Evolutionary conservation across 2,329 filamentous ascomycete genomes (phyloP).

Genomic region (Incumbomyces lentus): DNA sequence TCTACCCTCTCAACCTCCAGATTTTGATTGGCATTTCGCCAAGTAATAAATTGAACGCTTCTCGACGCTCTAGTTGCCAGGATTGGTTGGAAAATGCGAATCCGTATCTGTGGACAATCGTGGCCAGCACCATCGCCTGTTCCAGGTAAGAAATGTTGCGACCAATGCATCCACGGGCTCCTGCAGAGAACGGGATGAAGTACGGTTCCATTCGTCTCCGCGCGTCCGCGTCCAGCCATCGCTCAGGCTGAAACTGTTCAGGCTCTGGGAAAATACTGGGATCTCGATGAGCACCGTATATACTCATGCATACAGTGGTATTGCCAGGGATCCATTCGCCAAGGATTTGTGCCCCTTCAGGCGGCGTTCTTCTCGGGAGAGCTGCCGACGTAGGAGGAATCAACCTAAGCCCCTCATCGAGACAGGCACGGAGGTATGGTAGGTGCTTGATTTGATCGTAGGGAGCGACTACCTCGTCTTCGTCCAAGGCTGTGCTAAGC

Average conservation of each 20-base stretch:
- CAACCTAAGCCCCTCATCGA: conserved; percentile 40
- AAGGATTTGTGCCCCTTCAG: conserved; percentile 30
- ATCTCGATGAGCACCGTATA: conserved; percentile 48
- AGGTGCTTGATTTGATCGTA: conserved; percentile 43
- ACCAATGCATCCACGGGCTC: conserved; percentile 30
- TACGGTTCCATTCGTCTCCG: conserved; percentile 21
- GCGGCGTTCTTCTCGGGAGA: conserved; percentile 31
- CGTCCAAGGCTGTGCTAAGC: conserved; percentile 27
- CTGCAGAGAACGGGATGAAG: conserved; percentile 30
- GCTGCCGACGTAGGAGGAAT: conserved; percentile 32
- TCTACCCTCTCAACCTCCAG: too few relatives aligned
- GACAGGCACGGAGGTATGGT: conserved; percentile 36
- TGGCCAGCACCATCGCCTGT: conserved; percentile 35
- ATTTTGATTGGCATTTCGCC: too few relatives aligned
- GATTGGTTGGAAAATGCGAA: conserved; percentile 25
- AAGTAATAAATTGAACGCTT: too few relatives aligned
- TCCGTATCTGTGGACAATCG: conserved; percentile 33
- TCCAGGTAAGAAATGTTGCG: conserved; percentile 35
- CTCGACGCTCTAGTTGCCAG: conserved; percentile 17
- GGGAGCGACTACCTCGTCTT: conserved; percentile 38
- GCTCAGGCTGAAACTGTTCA: conserved; percentile 29
- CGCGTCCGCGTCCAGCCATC: conserved; percentile 27
- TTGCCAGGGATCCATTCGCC: conserved; percentile 41
- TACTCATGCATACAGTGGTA: conserved; percentile 41
- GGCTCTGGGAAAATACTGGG: conserved; percentile 40